Evolutionary conservation across 345 rosid genomes (phyloP).

Genomic region (Erysimum cheiranthoides): DNA sequence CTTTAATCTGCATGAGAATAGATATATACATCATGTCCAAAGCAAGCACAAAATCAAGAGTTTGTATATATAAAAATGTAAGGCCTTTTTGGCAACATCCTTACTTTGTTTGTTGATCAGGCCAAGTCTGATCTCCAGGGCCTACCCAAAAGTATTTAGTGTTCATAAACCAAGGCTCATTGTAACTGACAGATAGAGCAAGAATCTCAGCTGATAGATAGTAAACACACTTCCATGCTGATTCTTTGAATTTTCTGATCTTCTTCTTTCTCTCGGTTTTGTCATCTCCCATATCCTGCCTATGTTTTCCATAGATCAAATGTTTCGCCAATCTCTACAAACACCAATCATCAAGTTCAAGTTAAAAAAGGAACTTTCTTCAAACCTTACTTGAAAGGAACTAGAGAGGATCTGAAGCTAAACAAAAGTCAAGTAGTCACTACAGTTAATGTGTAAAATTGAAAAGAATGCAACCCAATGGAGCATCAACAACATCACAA

Average conservation of each 20-base stretch:
- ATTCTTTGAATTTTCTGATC: slow-evolving; percentile 79
- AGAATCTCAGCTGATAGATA: slow-evolving; percentile 78
- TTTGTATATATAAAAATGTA: neutral
- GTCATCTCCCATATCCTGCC: slow-evolving; percentile 47
- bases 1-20: slow-evolving; percentile 56
- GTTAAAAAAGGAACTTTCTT: neutral
- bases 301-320: slow-evolving; percentile 61
- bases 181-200: slow-evolving; percentile 59
- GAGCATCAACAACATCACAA: slow-evolving; percentile 5
- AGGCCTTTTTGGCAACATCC: slow-evolving; percentile 33
- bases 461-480: slow-evolving; percentile 9
- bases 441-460: slow-evolving; percentile 1
- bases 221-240: slow-evolving; percentile 91
- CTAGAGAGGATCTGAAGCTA: neutral
- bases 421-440: slow-evolving; percentile 4
- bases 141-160: slow-evolving; percentile 84
- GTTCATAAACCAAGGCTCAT: slow-evolving; percentile 86
- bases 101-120: slow-evolving; percentile 84
- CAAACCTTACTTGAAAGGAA: neutral
- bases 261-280: slow-evolving; percentile 56
- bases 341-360: slow-evolving; percentile 33
- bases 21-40: neutral
- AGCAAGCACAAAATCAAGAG: slow-evolving; percentile 11
- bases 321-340: slow-evolving; percentile 66
- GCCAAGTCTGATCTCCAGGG: slow-evolving; percentile 85